Base-by-base conservation (phyloP, 2,329 filamentous ascomycete species). In the Hortaea sp. region DNA sequence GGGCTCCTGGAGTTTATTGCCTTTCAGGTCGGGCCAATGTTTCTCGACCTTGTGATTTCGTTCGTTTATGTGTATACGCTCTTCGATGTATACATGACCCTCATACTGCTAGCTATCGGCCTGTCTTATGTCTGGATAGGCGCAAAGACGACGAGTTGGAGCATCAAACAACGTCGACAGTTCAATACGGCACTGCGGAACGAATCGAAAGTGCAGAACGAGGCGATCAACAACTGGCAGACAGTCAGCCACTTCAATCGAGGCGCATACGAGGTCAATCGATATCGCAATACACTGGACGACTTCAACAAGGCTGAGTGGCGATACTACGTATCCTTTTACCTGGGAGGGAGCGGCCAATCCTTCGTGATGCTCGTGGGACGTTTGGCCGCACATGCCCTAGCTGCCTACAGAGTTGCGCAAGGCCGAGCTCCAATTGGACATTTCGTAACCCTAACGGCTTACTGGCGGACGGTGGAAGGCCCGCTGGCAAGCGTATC, bases 391-490 rank as follows among this genome's bases (percentile, higher is more conserved):
- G 70, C 68, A 53, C 66, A 71, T 58, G 60, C 77, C 43, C 66
- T 80, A 10, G 77, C 75, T 3, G 70, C 75, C 6, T 71, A 73
- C 47, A 69, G 76, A 50, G 73, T 81, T 31, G 64, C 69, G 0
- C 65, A 67, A 34, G 73, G 73, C 1, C 58, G 61, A 6, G 71
- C 70, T 39, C 68, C 73, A 0, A 67, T 81, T 9, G 80, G 80
- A 37, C 74, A 74, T 49, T 81, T 86, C 50, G 76, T 85, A 4
- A 79, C 80, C 12, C 63, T 86, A 28, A 67, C 82, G 11, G 73
- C 76, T 31, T 85, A 84, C 61, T 86, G 82, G 82, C 48, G 56
- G 12, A 63, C 63, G 0, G 66, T 72, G 54, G 66, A 69, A 46
- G 59, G 57, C 3, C 76, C 76, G 5, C 62, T 80, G 3, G 65